Evolutionary conservation across 2,329 filamentous ascomycete genomes (phyloP).

Genomic region (Apiospora pterosperma): DNA sequence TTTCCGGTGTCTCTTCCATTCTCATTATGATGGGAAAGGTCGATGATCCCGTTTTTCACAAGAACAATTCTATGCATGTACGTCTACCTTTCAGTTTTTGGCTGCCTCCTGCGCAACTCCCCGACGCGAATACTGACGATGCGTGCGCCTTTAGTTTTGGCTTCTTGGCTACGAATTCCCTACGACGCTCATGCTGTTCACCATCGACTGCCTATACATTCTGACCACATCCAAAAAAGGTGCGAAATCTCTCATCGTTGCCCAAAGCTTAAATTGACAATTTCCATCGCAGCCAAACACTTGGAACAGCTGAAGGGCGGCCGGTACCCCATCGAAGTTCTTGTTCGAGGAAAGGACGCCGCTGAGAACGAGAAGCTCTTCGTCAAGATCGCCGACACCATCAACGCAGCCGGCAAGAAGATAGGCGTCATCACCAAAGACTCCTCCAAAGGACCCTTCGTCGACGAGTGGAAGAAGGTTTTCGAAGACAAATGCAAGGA

Average conservation of each 20-base stretch:
- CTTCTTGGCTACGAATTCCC: constrained; percentile 98
- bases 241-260: constrained; percentile 32
- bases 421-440: constrained; percentile 85
- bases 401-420: constrained; percentile 89
- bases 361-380: constrained; percentile 91
- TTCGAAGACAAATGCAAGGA: constrained; percentile 79
- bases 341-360: constrained; percentile 87
- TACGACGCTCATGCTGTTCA: constrained; percentile 90
- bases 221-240: constrained; percentile 98
- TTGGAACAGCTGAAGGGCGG: constrained; percentile 88
- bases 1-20: constrained; percentile 83
- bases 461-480: constrained; percentile 91
- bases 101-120: neutral
- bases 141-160: constrained; percentile 70
- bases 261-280: constrained; percentile 12
- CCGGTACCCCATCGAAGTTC: constrained; percentile 86
- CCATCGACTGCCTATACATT: constrained; percentile 81
- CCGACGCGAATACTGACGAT: constrained; percentile 13
- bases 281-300: constrained; percentile 69
- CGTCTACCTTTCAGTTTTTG: constrained; percentile 29
- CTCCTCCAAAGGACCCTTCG: constrained; percentile 79
- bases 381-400: constrained; percentile 75
- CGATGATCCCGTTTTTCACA: constrained; percentile 86
- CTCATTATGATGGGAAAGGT: constrained; percentile 93
- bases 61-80: constrained; percentile 96